phyloP scores from a whole-genome alignment of 768 basidiomycete species.

The Lactifluus rugatus region DNA sequence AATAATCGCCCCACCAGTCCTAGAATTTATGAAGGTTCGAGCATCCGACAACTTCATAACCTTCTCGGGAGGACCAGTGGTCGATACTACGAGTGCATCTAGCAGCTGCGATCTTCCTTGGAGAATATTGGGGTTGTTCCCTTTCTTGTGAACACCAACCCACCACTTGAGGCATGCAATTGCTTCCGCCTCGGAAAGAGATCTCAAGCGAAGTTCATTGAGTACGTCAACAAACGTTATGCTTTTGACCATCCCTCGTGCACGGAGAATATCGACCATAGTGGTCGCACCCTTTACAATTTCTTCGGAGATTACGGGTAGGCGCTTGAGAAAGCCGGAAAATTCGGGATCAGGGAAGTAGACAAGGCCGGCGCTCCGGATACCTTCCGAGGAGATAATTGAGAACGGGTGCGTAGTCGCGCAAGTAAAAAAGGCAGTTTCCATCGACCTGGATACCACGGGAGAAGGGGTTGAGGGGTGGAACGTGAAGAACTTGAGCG shows the following conservation, averaged over 20 bases:
- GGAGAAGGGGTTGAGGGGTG: slow-evolving; percentile 77
- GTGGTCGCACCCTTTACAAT: slow-evolving; percentile 44
- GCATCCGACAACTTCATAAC: slow-evolving; percentile 64
- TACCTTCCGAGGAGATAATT: slow-evolving; percentile 67
- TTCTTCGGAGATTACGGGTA: slow-evolving; percentile 63
- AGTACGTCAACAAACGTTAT: slow-evolving; percentile 81
- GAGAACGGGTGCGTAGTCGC: slow-evolving; percentile 42
- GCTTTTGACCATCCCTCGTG: slow-evolving; percentile 54
- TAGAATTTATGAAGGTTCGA: slow-evolving; percentile 60
- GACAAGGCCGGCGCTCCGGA: slow-evolving; percentile 54
- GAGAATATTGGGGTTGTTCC: slow-evolving; percentile 29
- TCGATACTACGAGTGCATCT: slow-evolving; percentile 55
- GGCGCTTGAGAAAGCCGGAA: slow-evolving; percentile 60
- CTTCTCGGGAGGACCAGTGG: slow-evolving; percentile 36
- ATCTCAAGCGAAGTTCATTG: slow-evolving; percentile 57
- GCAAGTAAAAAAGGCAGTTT: slow-evolving; percentile 72
- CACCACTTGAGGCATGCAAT: slow-evolving; percentile 87
- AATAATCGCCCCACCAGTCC: slow-evolving; percentile 44
- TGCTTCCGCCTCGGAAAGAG: slow-evolving; percentile 64
- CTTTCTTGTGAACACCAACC: slow-evolving; percentile 38
- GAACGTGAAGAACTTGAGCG: slow-evolving; percentile 85
- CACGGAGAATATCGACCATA: slow-evolving; percentile 54
- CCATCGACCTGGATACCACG: slow-evolving; percentile 61
- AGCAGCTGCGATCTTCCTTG: slow-evolving; percentile 53
- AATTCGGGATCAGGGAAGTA: slow-evolving; percentile 67